Conservation (phyloP, 257 asterid genomes). For the Fraxinus americana region DNA sequence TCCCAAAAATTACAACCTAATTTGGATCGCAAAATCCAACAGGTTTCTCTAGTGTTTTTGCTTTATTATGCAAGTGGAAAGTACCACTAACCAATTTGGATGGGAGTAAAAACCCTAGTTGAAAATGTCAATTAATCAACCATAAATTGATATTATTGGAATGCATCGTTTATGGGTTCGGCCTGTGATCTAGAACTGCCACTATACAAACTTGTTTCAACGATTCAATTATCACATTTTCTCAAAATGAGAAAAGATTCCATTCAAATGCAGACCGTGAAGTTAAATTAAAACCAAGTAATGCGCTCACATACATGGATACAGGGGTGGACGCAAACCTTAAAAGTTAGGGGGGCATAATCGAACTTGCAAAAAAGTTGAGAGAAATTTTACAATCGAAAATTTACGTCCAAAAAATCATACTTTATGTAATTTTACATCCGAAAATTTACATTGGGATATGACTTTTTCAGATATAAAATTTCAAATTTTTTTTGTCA, state of each 20-base stretch:
- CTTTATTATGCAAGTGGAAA: not conserved
- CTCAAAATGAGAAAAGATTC: conserved; percentile 22
- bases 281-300: conserved; percentile 29
- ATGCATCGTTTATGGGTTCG: conserved; percentile 49
- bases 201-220: conserved; percentile 8
- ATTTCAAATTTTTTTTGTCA: too few relatives aligned
- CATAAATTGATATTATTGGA: conserved; percentile 25
- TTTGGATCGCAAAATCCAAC: too few relatives aligned
- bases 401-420: too few relatives aligned
- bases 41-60: too few relatives aligned
- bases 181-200: conserved; percentile 31
- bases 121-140: not conserved
- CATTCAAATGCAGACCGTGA: conserved; percentile 12
- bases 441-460: too few relatives aligned
- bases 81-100: not conserved
- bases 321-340: too few relatives aligned
- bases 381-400: too few relatives aligned
- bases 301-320: not conserved
- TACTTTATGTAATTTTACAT: too few relatives aligned
- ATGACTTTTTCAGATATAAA: too few relatives aligned
- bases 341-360: too few relatives aligned
- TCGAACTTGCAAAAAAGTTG: too few relatives aligned
- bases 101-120: not conserved
- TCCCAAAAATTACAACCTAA: too few relatives aligned
- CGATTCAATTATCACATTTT: conserved; percentile 24